Conservation (phyloP, 2,329 filamentous ascomycete genomes). For the Fonsecaea erecta region DNA sequence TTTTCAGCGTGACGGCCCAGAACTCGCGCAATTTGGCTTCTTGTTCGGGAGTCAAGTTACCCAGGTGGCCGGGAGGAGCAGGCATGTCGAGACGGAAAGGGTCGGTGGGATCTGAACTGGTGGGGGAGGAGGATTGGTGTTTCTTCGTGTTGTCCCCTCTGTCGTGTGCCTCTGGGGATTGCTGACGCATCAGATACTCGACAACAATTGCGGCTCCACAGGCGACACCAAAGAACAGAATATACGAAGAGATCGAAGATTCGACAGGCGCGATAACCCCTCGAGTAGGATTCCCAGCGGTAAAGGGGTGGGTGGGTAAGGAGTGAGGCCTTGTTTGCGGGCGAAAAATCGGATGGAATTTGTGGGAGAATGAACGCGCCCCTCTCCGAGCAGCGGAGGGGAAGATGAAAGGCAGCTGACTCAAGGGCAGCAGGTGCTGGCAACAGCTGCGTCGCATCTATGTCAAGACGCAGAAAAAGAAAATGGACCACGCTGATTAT, state of each 20-base stretch:
- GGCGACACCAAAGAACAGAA: constrained; percentile 26
- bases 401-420: constrained; percentile 14
- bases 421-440: constrained; percentile 17
- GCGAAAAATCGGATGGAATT: not conserved
- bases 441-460: constrained; percentile 31
- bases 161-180: constrained; percentile 23
- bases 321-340: not conserved
- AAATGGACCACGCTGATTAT: constrained; percentile 7
- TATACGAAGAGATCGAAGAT: constrained; percentile 32
- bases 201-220: constrained; percentile 28
- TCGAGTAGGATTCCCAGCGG: not conserved
- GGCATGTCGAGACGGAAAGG: constrained; percentile 36
- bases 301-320: constrained; percentile 2
- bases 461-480: constrained; percentile 6
- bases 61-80: constrained; percentile 70
- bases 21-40: constrained; percentile 86
- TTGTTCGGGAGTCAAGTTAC: constrained; percentile 86
- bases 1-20: constrained; percentile 75
- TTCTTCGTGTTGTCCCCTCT: constrained; percentile 32
- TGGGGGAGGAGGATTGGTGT: constrained; percentile 43
- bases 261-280: constrained; percentile 8
- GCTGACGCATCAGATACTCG: constrained; percentile 23
- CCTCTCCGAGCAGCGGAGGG: constrained; percentile 6
- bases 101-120: constrained; percentile 17
- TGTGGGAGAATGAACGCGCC: constrained; percentile 7